Conservation (phyloP, 2,329 filamentous ascomycete species). For the Mycosphaerella arachidis region DNA sequence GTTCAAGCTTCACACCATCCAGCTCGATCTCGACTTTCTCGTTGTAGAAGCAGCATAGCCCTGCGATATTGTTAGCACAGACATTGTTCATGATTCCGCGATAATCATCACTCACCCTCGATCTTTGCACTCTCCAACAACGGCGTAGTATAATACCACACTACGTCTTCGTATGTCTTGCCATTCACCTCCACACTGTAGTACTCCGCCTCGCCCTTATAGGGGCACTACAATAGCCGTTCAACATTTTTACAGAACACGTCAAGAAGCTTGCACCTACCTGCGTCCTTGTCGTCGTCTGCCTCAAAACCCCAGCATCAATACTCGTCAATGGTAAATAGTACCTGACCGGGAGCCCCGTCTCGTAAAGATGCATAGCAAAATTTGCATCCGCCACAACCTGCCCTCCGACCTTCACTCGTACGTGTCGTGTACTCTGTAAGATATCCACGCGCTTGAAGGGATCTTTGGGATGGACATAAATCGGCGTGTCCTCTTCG, state of each 20-base stretch:
- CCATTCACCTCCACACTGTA: slow-evolving; percentile 51
- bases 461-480: slow-evolving; percentile 62
- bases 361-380: slow-evolving; percentile 56
- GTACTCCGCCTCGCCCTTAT: slow-evolving; percentile 63
- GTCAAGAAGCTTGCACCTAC: not conserved
- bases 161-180: slow-evolving; percentile 46
- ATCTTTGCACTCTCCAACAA: slow-evolving; percentile 54
- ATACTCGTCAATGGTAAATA: not conserved
- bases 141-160: slow-evolving; percentile 61
- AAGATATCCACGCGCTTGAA: slow-evolving; percentile 62
- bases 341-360: slow-evolving; percentile 52
- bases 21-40: slow-evolving; percentile 63
- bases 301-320: not conserved
- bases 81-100: not conserved
- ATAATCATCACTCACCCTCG: slow-evolving; percentile 38
- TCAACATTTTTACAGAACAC: not conserved
- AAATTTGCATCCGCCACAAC: slow-evolving; percentile 46
- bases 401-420: slow-evolving; percentile 47
- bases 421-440: slow-evolving; percentile 50
- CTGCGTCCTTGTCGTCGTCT: slow-evolving; percentile 49
- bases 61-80: slow-evolving; percentile 4
- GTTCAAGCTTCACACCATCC: slow-evolving; percentile 33
- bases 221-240: slow-evolving; percentile 50
- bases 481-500: slow-evolving; percentile 57
- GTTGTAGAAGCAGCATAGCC: slow-evolving; percentile 57